phyloP scores from a whole-genome alignment of 495 filamentous ascomycete genomes.

The Acidiella bohemica region DNA sequence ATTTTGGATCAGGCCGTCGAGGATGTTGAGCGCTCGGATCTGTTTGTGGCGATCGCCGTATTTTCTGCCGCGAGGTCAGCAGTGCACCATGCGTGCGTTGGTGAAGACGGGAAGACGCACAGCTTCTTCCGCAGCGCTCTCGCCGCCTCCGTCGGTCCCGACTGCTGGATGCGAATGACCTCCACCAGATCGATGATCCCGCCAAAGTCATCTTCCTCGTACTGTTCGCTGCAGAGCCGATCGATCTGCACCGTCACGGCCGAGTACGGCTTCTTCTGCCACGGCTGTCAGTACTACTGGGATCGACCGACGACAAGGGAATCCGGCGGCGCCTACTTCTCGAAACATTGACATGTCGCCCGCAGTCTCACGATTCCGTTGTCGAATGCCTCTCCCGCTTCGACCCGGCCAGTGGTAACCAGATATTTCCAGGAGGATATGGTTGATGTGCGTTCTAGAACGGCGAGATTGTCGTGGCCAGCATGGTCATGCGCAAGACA shows the following conservation, averaged over 20 bases:
- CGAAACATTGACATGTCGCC: neutral
- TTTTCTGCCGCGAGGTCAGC: slow-evolving; percentile 41
- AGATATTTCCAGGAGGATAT: neutral
- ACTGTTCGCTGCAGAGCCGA: slow-evolving; percentile 73
- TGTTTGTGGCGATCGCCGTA: slow-evolving; percentile 90
- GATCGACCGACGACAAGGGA: too few species aligned
- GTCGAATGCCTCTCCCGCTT: neutral
- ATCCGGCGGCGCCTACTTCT: neutral
- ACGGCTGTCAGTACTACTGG: neutral
- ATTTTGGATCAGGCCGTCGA: slow-evolving; percentile 92
- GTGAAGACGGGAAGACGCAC: slow-evolving; percentile 32
- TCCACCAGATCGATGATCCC: slow-evolving; percentile 92
- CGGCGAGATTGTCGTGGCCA: neutral
- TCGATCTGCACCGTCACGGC: slow-evolving; percentile 93
- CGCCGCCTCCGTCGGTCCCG: slow-evolving; percentile 79
- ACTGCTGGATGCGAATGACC: slow-evolving; percentile 75
- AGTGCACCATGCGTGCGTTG: neutral
- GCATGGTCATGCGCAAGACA: neutral
- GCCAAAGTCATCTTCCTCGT: slow-evolving; percentile 78
- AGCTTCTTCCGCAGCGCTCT: slow-evolving; percentile 94
- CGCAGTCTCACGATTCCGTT: neutral
- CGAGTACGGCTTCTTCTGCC: slow-evolving; percentile 82
- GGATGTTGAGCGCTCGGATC: slow-evolving; percentile 73
- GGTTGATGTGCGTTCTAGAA: too few species aligned
- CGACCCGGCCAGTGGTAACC: neutral